phyloP scores from a whole-genome alignment of 148 eudicot species.

The Chenopodium quinoa region DNA sequence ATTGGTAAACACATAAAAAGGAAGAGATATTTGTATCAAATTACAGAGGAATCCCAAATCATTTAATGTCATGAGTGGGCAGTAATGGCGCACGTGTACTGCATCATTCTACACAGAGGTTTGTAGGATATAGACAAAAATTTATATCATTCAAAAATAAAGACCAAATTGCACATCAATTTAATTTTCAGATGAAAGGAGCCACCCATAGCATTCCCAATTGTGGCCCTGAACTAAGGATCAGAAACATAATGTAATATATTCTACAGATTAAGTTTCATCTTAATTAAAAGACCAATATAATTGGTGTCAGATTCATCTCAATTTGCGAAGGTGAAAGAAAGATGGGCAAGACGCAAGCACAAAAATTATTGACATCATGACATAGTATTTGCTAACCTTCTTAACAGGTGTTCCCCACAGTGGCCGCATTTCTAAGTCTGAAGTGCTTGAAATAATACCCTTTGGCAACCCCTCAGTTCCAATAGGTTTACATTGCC shows the following conservation, averaged over 20 bases:
- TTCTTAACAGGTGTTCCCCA: slow-evolving; percentile 50
- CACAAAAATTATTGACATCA: slow-evolving; percentile 1
- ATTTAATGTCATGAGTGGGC: neutral
- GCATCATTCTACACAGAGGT: neutral
- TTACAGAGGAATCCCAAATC: neutral
- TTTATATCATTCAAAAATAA: neutral
- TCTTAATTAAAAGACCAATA: neutral
- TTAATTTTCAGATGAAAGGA: neutral
- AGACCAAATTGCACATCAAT: neutral
- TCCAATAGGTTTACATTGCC: slow-evolving; percentile 43
- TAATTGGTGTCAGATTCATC: slow-evolving; percentile 6
- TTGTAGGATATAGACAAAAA: neutral
- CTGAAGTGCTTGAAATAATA: slow-evolving; percentile 49
- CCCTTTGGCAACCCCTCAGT: slow-evolving; percentile 59
- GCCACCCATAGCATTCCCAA: neutral
- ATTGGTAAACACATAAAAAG: neutral
- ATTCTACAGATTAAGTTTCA: neutral
- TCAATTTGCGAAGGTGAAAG: neutral
- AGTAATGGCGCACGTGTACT: neutral
- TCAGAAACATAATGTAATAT: too few relatives aligned
- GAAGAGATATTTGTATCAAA: neutral
- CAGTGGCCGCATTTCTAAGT: slow-evolving; percentile 61
- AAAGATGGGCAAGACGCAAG: neutral
- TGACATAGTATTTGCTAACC: slow-evolving; percentile 30
- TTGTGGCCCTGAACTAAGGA: neutral